Percentiles rank a stretch among this genome's conserved stretches.
phyloP scores from a whole-genome alignment of 345 rosid genomes.

The Pistacia vera region DNA sequence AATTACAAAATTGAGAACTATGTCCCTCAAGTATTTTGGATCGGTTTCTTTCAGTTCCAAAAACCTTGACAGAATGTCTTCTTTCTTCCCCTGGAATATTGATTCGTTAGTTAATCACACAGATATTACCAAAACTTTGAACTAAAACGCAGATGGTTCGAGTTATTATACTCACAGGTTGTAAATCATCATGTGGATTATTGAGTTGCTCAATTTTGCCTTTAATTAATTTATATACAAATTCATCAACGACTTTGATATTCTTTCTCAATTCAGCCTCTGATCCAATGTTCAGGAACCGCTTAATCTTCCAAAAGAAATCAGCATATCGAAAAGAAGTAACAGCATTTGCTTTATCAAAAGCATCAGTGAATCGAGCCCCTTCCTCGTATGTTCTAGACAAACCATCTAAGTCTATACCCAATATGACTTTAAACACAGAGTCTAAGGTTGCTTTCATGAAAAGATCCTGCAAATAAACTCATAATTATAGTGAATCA shows the following conservation, averaged over 20 bases:
- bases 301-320: slow-evolving; percentile 26
- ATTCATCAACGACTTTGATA: slow-evolving; percentile 25
- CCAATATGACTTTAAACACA: slow-evolving; percentile 17
- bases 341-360: slow-evolving; percentile 26
- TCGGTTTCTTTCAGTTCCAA: too few species aligned
- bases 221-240: slow-evolving; percentile 15
- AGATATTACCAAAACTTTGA: too few species aligned
- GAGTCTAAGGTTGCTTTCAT: slow-evolving; percentile 31
- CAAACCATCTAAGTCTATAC: slow-evolving; percentile 29
- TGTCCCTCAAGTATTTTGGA: too few species aligned
- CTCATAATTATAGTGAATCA: too few species aligned
- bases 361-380: slow-evolving; percentile 13
- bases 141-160: not conserved
- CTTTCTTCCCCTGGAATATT: too few species aligned
- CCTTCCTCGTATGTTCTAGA: slow-evolving; percentile 22
- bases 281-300: slow-evolving; percentile 29
- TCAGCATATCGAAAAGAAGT: slow-evolving; percentile 3
- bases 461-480: slow-evolving; percentile 22
- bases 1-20: too few species aligned
- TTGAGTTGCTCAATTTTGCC: slow-evolving; percentile 19
- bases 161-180: not conserved
- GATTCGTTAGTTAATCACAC: too few species aligned
- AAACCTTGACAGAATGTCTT: too few species aligned
- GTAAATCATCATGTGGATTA: slow-evolving; percentile 6
- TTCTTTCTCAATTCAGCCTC: slow-evolving; percentile 21